Conservation (phyloP, 768 basidiomycete genomes). For the Kwoniella dendrophila region DNA sequence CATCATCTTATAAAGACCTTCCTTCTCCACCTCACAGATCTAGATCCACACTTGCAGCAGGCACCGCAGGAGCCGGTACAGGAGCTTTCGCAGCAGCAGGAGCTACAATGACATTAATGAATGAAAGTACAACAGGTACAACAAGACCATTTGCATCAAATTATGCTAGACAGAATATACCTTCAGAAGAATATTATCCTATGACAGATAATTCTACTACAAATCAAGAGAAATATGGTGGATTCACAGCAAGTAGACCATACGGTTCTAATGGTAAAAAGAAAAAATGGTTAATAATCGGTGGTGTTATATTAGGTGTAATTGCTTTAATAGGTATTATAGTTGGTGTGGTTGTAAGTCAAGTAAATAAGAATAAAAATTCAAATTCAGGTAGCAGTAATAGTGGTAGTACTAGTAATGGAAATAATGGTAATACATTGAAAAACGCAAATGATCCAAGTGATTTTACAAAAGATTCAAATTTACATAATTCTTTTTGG, state of each 20-base stretch:
- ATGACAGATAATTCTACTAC: conserved; percentile 9
- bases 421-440: conserved; percentile 49
- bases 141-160: conserved; percentile 13
- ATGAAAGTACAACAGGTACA: not conserved
- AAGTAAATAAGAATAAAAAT: conserved; percentile 57
- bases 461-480: conserved; percentile 70
- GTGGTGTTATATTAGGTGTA: conserved; percentile 62
- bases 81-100: not conserved
- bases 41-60: not conserved
- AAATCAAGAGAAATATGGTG: conserved; percentile 7
- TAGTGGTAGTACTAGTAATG: conserved; percentile 34
- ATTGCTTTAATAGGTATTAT: conserved; percentile 61
- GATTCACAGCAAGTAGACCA: not conserved
- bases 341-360: conserved; percentile 69
- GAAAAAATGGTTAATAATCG: conserved; percentile 53
- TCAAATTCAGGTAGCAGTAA: conserved; percentile 12
- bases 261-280: conserved; percentile 13
- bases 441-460: conserved; percentile 71
- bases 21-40: conserved; percentile 20
- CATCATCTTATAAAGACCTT: conserved; percentile 10
- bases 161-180: conserved; percentile 39
- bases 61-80: not conserved
- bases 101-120: conserved; percentile 6
- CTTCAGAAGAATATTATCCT: conserved; percentile 39
- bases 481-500: conserved; percentile 74